Conservation (phyloP, 2,329 filamentous ascomycete species). For the Cytospora leucostoma region DNA sequence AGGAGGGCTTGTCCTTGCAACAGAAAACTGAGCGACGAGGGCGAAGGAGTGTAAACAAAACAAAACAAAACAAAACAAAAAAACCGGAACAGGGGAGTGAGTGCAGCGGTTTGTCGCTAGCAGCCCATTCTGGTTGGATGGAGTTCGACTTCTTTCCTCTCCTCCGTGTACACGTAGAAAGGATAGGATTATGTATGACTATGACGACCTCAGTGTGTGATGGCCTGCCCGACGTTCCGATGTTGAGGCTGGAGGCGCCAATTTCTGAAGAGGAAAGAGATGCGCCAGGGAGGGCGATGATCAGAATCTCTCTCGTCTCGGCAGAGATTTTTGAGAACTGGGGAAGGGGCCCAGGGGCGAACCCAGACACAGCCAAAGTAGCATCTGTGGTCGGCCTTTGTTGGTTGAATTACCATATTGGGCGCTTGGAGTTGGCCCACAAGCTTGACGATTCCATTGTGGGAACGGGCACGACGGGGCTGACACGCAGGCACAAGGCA, state of each 20-base stretch:
- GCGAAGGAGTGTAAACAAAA: constrained; percentile 7
- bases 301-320: constrained; percentile 23
- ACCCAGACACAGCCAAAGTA: too few species aligned
- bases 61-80: constrained; percentile 9
- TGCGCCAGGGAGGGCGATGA: constrained; percentile 19
- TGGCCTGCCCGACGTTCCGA: constrained; percentile 7
- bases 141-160: background rate
- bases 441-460: constrained; percentile 1
- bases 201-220: background rate
- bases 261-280: constrained; percentile 13
- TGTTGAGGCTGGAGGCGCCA: background rate
- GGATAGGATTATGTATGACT: background rate
- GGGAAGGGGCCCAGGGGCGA: constrained; percentile 2
- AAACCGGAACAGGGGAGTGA: background rate
- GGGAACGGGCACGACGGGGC: constrained; percentile 8
- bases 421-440: background rate
- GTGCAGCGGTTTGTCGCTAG: constrained; percentile 15
- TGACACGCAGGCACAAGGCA: background rate
- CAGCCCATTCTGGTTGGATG: constrained; percentile 22
- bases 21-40: constrained; percentile 16
- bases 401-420: constrained; percentile 4
- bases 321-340: constrained; percentile 13
- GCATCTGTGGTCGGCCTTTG: background rate
- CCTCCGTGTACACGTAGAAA: background rate
- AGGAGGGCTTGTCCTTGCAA: background rate